phyloP scores from a whole-genome alignment of 441 rosid genomes.

The Populus hybrid region DNA sequence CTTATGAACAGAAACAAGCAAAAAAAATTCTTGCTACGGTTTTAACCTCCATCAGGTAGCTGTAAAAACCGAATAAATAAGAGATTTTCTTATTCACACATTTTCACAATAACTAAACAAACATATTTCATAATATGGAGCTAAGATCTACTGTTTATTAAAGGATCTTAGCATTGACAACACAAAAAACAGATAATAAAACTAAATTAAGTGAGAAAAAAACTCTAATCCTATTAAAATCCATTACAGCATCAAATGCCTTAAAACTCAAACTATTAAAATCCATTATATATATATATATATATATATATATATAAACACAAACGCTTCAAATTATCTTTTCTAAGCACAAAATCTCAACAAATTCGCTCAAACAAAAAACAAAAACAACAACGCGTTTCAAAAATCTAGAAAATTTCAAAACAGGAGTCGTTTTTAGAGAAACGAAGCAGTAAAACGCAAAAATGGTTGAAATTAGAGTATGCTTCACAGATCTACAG shows the following conservation, averaged over 20 bases:
- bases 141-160: constrained; percentile 4
- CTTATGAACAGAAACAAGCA: neutral
- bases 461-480: constrained; percentile 5
- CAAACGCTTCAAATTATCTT: neutral
- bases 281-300: too few relatives aligned
- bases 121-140: neutral
- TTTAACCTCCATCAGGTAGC: neutral
- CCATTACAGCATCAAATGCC: neutral
- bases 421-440: neutral
- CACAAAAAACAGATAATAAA: too few relatives aligned
- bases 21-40: neutral
- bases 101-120: neutral
- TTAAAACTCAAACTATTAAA: neutral
- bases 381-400: neutral
- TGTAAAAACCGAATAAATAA: neutral
- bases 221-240: neutral
- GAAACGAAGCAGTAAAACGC: neutral
- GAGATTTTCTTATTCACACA: neutral
- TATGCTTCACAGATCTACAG: constrained; percentile 32
- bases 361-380: neutral
- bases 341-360: constrained; percentile 9
- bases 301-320: neutral
- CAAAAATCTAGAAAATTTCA: neutral
- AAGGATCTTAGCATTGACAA: neutral
- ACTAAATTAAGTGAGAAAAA: neutral